Conservation (phyloP, 1,284 basidiomycete genomes). For the Ustilago vetiveriae region DNA sequence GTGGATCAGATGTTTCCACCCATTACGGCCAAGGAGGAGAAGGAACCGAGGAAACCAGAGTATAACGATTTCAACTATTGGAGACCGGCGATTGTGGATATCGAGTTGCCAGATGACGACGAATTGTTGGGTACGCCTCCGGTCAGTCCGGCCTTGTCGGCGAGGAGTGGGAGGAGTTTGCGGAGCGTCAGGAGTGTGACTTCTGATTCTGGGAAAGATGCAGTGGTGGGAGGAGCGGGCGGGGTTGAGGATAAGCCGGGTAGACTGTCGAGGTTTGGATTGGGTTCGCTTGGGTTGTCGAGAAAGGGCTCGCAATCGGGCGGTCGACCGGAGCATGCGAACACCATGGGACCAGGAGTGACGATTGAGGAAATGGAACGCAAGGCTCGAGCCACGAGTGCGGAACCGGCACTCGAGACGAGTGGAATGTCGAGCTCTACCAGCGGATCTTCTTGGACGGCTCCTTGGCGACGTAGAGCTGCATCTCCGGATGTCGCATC, state of each 20-base stretch:
- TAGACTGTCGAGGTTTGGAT: conserved; percentile 47
- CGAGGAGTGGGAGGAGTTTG: conserved; percentile 76
- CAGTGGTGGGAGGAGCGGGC: conserved; percentile 8
- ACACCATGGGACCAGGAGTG: conserved; percentile 11
- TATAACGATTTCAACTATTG: conserved; percentile 98
- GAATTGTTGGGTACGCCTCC: conserved; percentile 77
- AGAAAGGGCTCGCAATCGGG: conserved; percentile 15
- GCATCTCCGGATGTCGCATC: conserved; percentile 23
- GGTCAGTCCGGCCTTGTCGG: conserved; percentile 89
- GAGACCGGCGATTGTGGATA: conserved; percentile 76
- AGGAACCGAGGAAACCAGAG: conserved; percentile 75
- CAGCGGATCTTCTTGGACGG: conserved; percentile 35
- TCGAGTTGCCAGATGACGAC: conserved; percentile 75
- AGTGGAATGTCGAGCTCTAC: not conserved
- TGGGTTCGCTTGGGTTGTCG: conserved; percentile 45
- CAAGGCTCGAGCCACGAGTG: conserved; percentile 13
- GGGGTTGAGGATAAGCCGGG: conserved; percentile 22
- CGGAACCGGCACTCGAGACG: conserved; percentile 23
- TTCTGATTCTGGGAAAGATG: conserved; percentile 17
- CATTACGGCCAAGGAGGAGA: conserved; percentile 78
- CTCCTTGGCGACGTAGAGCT: conserved; percentile 48
- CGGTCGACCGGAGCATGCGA: conserved; percentile 4
- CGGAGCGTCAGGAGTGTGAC: conserved; percentile 32
- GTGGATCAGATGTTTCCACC: conserved; percentile 99
- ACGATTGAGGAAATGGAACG: not conserved